Evolutionary conservation across 2,329 filamentous ascomycete genomes (phyloP).

Genomic region (Sphaceloma murrayae): DNA sequence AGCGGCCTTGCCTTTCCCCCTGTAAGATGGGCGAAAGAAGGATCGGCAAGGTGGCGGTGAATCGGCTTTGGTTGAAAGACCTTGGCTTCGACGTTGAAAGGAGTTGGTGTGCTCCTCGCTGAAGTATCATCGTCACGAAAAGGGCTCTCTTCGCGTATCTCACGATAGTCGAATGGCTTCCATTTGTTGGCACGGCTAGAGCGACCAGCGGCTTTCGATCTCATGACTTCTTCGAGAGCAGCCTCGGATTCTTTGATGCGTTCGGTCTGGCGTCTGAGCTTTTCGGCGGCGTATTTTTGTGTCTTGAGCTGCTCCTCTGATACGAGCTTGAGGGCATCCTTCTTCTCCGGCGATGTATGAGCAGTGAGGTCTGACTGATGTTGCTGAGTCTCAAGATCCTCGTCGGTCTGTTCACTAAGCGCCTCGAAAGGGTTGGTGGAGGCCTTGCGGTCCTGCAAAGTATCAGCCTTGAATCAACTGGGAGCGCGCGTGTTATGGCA

Average conservation of each 20-base stretch:
- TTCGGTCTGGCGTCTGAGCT: slow-evolving; percentile 5
- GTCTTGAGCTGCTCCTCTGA: not conserved
- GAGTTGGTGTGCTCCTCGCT: slow-evolving; percentile 2
- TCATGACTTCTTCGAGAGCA: slow-evolving; percentile 8
- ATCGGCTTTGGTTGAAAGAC: slow-evolving; percentile 25
- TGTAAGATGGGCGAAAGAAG: slow-evolving; percentile 19
- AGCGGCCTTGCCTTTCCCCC: not conserved
- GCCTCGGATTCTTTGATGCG: slow-evolving; percentile 10
- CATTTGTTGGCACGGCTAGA: slow-evolving; percentile 18
- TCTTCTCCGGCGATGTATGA: not conserved
- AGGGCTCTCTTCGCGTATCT: slow-evolving; percentile 18
- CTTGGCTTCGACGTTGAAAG: slow-evolving; percentile 26
- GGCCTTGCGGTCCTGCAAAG: slow-evolving; percentile 3
- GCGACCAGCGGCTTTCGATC: slow-evolving; percentile 7
- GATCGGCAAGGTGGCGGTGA: slow-evolving; percentile 21
- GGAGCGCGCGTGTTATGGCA: no score
- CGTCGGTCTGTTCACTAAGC: not conserved
- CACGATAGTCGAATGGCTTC: slow-evolving; percentile 24
- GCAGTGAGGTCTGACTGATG: no score
- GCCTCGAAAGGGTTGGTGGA: slow-evolving; percentile 8
- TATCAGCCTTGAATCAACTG: not conserved
- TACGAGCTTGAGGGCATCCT: not conserved
- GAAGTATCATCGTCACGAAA: slow-evolving; percentile 17
- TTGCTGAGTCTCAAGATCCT: not conserved
- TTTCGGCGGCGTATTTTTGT: slow-evolving; percentile 11